Evolutionary conservation across 202 grass and related monocot genomes (phyloP), one percentile per base, ranked within the genome.

Genomic region (Tripidium arundinaceum): DNA sequence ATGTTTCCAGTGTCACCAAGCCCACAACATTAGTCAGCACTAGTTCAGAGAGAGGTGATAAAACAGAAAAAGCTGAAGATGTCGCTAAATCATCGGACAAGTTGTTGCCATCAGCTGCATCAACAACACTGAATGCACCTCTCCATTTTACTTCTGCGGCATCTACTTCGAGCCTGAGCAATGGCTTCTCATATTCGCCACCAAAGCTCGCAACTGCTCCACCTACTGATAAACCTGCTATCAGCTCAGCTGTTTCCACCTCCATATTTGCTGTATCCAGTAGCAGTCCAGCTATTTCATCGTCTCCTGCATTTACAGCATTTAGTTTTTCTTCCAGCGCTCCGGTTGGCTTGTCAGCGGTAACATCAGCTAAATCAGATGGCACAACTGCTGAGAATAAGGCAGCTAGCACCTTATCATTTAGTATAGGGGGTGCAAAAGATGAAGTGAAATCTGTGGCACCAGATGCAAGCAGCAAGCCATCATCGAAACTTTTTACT

Each of bases 161-260:
- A 79, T 86, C 88, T 26, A 71, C 84, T 50, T 52, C 86, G 39
- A 68, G 43, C 72, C 55, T 93, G 46, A 89, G 87, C 84, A 98
- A 94, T 89, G 95, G 88, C 28, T 87, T 84, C 49, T 60, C 60
- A 12, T 69, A 84, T 38, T 45, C 76, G 1, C 60, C 83, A 63
- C 74, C 81, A 50, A 89, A 79, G 70, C 83, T 80, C 13, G 26
- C 82, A 83, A 66, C 58, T 82, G 47, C 25, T 68, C 27, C 36
- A 28, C 72, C 80, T 78, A 13, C 77, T 28, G 81, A 82, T 83
- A 86, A 78, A 40, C 75, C 34, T 8, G n/a, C 77, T 80, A 68
- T 85, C 43, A 83, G 74, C 70, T 52, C 86, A 62, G 21, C 52
- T 82, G 2, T 68, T 72, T 85, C 81, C 72, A 79, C 76, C 14